Conservation (phyloP, 176 grass and related monocot species). For the Eragrostis curvula region DNA sequence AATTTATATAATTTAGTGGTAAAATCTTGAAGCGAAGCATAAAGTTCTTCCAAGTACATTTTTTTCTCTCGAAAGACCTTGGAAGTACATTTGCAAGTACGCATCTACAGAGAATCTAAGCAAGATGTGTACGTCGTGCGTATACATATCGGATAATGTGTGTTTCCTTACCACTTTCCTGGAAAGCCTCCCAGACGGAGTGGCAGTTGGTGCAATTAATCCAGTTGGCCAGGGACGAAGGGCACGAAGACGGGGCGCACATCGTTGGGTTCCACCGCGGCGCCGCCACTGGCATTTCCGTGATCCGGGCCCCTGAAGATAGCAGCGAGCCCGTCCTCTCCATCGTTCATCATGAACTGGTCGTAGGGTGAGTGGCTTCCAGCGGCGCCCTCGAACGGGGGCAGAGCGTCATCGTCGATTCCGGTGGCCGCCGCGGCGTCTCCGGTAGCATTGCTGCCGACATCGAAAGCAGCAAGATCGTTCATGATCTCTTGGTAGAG, state of each 20-base stretch:
- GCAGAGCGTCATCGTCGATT: background rate
- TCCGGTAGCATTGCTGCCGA: too few species aligned
- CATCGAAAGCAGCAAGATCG: too few species aligned
- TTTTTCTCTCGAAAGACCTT: too few species aligned
- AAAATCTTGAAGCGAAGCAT: background rate
- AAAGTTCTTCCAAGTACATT: too few species aligned
- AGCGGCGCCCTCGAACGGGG: background rate
- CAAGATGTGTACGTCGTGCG: too few species aligned
- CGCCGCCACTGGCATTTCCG: background rate
- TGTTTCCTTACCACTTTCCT: background rate
- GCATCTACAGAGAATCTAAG: too few species aligned
- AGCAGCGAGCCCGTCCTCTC: background rate
- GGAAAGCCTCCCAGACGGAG: background rate
- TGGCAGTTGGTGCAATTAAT: slow-evolving; percentile 8
- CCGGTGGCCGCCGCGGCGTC: background rate
- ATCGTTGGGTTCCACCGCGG: background rate
- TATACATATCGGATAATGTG: background rate
- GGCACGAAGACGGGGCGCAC: background rate
- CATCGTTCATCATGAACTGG: background rate
- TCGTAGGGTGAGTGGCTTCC: background rate
- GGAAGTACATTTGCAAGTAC: too few species aligned
- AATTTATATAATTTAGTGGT: too few species aligned
- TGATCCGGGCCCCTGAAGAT: background rate
- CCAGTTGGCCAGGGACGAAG: background rate
- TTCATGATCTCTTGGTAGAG: too few species aligned